Evolutionary conservation across 176 grass and related monocot genomes (phyloP), one percentile per base, ranked within the genome.

Genomic region (Poa annua): DNA sequence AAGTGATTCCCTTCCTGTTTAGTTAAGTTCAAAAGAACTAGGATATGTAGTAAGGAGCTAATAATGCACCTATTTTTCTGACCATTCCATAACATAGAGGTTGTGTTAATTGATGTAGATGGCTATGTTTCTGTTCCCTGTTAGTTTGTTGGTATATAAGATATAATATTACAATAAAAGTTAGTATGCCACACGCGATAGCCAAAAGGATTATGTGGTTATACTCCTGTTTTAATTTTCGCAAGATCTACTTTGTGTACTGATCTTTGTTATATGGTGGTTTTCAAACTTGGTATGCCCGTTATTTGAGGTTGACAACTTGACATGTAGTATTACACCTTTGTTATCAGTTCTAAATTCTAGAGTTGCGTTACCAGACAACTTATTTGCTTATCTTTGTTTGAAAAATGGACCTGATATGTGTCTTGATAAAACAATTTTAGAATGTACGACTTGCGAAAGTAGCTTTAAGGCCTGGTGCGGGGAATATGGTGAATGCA

Each of bases 371-470:
- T 44, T 78, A 79, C 24, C 33, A 64, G 24, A 25, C 22, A 81
- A 41, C 39, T 22, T 22, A 69, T 67, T 34, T 39, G 11, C 33
- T 10, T 64, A 51, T 62, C 21, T 80, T 53, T 57, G 5, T 57
- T 84, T 79, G 50, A 76, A 62, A 76, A 50, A 42, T 29, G 2
- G 44, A 76, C 69, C 17, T 84, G 66, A 63, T 76, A 48, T 25
- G 3, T 80, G 75, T 85, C 41, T 41, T 44, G 19, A 71, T 76
- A 76, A 76, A 44, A 71, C 49, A 83, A 64, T 86, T 92, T 86
- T 81, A 98, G 95, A 98, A 94, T 84, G 95, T 98, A 83, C 89
- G 86, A 68, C 90, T 98, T 66, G 90, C 95, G 33, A 95, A 95
- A 91, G 83, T 91, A 84, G 90, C 88, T 92, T 75, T 98, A 88